phyloP scores from a whole-genome alignment of 1,139 yeast genomes.

The Hansenula sp. region DNA sequence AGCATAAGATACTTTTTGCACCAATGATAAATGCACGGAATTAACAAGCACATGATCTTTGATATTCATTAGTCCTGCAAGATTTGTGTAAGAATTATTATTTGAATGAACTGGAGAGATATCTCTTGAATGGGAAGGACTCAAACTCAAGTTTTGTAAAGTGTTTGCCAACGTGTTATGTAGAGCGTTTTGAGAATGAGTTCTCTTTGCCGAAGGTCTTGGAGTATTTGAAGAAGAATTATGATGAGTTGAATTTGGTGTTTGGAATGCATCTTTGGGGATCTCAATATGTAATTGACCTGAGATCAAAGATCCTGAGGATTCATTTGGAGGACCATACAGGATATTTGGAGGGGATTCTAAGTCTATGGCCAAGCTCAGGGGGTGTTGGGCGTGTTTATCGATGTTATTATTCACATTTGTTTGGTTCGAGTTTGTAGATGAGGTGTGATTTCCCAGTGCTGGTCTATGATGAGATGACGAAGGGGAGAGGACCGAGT shows the following conservation, averaged over 20 bases:
- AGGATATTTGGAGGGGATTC: conserved; percentile 91
- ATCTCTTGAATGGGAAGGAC: conserved; percentile 17
- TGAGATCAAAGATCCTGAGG: conserved; percentile 81
- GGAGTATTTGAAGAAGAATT: conserved; percentile 19
- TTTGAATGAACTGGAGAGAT: conserved; percentile 18
- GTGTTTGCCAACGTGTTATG: conserved; percentile 15
- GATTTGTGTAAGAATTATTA: conserved; percentile 18
- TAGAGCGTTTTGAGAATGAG: conserved; percentile 12
- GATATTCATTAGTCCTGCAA: conserved; percentile 13
- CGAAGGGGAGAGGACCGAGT: neutral
- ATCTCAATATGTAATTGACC: conserved; percentile 53
- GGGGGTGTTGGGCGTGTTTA: conserved; percentile 26
- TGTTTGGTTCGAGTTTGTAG: neutral
- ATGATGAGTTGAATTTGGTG: conserved; percentile 8
- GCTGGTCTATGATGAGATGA: neutral
- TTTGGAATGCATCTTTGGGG: conserved; percentile 17
- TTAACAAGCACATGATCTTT: conserved; percentile 22
- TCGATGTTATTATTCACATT: conserved; percentile 15
- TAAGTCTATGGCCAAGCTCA: conserved; percentile 54
- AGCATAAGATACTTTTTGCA: conserved; percentile 64
- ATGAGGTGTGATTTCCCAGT: neutral
- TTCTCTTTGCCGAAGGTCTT: conserved; percentile 14
- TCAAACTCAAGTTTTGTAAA: conserved; percentile 17
- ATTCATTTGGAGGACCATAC: conserved; percentile 74
- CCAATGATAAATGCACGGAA: conserved; percentile 57